These are phyloP conservation scores for Melanomma pulvis-pyrius DNA, from an alignment of 495 filamentous ascomycete species.

Conservation along the genomic window DNA sequence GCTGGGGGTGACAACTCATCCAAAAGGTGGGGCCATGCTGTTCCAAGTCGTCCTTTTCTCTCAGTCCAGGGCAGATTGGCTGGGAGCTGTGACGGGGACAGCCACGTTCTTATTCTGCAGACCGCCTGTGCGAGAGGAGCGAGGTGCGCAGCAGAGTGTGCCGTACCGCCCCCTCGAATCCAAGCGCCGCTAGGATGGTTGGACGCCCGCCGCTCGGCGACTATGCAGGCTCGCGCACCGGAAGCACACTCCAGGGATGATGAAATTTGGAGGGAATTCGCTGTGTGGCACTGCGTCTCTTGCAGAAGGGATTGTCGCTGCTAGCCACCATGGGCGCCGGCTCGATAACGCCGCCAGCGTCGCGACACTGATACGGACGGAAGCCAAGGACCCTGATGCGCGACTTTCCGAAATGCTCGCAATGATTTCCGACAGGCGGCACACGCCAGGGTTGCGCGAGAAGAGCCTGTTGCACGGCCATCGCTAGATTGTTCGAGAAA, in stretches of 20 bases:
- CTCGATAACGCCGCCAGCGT: slow-evolving; percentile 34
- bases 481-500: slow-evolving; percentile 24
- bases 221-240: slow-evolving; percentile 22
- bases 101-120: slow-evolving; percentile 38
- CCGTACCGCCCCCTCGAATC: slow-evolving; percentile 22
- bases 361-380: neutral
- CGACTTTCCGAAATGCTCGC: neutral
- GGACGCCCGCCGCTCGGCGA: slow-evolving; percentile 20
- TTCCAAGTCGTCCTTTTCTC: slow-evolving; percentile 10
- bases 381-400: slow-evolving; percentile 9
- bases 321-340: slow-evolving; percentile 21
- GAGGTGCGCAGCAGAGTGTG: neutral
- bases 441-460: neutral
- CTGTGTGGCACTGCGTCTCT: slow-evolving; percentile 32
- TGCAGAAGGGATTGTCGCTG: slow-evolving; percentile 29
- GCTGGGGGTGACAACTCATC: slow-evolving; percentile 36
- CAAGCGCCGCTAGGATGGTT: slow-evolving; percentile 21
- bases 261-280: slow-evolving; percentile 12
- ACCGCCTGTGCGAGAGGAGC: slow-evolving; percentile 5
- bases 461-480: neutral
- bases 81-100: slow-evolving; percentile 28
- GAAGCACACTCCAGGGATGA: slow-evolving; percentile 6
- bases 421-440: slow-evolving; percentile 4
- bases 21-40: slow-evolving; percentile 37
- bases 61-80: slow-evolving; percentile 36